Evolutionary conservation across 257 asterid genomes (phyloP).

Genomic region (Coffea eugenioides): DNA sequence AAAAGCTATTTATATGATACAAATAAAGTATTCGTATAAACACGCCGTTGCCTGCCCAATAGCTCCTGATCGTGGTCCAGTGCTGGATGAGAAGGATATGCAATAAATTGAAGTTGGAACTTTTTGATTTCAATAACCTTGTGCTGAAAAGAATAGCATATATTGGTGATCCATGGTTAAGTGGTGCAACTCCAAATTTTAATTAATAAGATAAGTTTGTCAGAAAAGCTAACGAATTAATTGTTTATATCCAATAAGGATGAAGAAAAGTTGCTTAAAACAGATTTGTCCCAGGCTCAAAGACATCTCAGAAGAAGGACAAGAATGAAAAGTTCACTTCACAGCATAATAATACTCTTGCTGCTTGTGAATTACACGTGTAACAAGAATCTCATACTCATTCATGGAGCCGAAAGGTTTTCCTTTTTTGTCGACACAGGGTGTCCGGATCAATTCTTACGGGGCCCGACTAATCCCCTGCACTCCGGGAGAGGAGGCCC

Average conservation of each 20-base stretch:
- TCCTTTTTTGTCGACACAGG: too few species aligned
- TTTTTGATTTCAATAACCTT: conserved; percentile 6
- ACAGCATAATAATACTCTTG: too few species aligned
- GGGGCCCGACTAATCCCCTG: too few species aligned
- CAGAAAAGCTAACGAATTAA: not conserved
- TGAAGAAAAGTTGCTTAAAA: not conserved
- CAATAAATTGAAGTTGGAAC: not conserved
- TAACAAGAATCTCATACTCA: too few species aligned
- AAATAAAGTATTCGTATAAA: too few species aligned
- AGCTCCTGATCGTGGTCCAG: not conserved
- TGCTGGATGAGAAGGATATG: not conserved
- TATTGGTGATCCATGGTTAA: not conserved
- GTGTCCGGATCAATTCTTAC: too few species aligned
- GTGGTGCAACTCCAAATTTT: not conserved
- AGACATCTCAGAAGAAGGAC: not conserved
- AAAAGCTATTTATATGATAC: too few species aligned
- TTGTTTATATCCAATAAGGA: not conserved
- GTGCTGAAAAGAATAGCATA: not conserved
- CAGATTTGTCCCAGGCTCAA: not conserved
- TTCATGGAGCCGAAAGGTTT: too few species aligned
- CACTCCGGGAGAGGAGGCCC: too few species aligned
- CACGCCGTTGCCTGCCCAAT: too few species aligned
- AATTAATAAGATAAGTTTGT: not conserved
- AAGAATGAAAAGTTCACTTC: too few species aligned
- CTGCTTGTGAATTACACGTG: too few species aligned